Base-by-base conservation (phyloP, 257 asterid genomes). In the Eucommia ulmoides region DNA sequence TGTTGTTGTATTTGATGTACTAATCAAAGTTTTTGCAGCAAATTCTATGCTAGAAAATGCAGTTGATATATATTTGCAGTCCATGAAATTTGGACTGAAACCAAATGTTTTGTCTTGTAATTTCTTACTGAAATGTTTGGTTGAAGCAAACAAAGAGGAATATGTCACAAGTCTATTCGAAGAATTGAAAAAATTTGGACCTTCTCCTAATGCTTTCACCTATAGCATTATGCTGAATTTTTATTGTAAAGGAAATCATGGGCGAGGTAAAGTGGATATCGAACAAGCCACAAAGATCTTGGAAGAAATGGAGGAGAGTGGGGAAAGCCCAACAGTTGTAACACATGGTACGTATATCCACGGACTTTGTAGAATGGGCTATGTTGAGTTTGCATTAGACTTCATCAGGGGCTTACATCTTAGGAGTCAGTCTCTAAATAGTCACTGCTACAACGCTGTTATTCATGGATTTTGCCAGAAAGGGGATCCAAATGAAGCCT, bases 121-220 rank as follows among this genome's bases (percentile, higher is more conserved):
- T 69, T 75, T 75, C 64, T 71, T 77, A 78, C 82, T 79, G 26
- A 82, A 82, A 56, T 72, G 79, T 45, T 65, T 79, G 60, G 64
- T 68, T 11, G 83, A 79, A 47, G 67, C 68, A 16, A 63, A 62
- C 48, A 63, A 65, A 51, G 63, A 60, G 64, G 68, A 61, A 14
- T 3, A 10, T 1, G 53, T 73, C 20, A 41, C 61, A 51, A 45
- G 51, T 54, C 54, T 72, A 10, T 83, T 75, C 26, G 55, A 58
- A 45, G 77, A 68, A 68, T 71, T 77, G 79, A 74, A 61, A 71
- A 59, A 47, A 3, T 61, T 41, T 44, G 94, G 83, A 26, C 85
- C 94, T 6, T 68, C 54, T 50, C 94, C 85, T 49, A 65, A 44
- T 54, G 84, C 71, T 12, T 74, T 54, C 60, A 62, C 88, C 2